Evolutionary conservation across 495 filamentous ascomycete genomes (phyloP), one percentile per base, ranked within the genome.

Genomic region (Elasticomyces elasticus): DNA sequence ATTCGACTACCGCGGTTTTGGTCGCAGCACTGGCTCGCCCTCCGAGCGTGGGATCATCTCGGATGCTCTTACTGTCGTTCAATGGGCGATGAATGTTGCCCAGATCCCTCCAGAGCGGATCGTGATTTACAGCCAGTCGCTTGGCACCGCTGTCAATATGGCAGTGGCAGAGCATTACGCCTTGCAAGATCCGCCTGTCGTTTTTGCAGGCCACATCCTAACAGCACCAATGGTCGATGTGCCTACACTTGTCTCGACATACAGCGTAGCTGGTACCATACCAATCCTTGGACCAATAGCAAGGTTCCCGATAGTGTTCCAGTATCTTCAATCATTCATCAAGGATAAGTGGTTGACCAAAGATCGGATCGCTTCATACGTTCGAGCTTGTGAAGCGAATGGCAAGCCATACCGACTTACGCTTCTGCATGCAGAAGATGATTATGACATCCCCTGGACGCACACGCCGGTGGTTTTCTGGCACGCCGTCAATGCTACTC

Each of bases 1-100:
- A 15, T 74, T 68, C 50, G 66, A 68, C 51, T 68, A 68, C 47
- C 64, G 66, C 15, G 66, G 66, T 13, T 68, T 65, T 51, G 66
- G 66, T 13, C 56, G 52, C 22, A 63, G 56, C 15, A 59, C 53
- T 30, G 66, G 66, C 17, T 54, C 44, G 9, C 66, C 66, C 2
- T 58, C 66, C 4, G 64, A 68, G 48, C 5, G 27, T 6, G 64
- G 64, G 11, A 38, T 62, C n/a, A 47, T 64, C 17, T 55, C 56
- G 17, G 66, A 68, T 60, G 66, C 55, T 76, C 60, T 86, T 81
- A 13, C 85, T 76, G 40, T 80, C 76, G 24, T 83, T 74, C 61
- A 77, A 80, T 30, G 74, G 72, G 59, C 79, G 75, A 52, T 83
- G 72, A 49, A 59, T 22, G 56, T 52, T 10, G 64, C 59, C 2